Evolutionary conservation across 2,329 filamentous ascomycete genomes (phyloP).

Genomic region (Colletotrichum truncatum): DNA sequence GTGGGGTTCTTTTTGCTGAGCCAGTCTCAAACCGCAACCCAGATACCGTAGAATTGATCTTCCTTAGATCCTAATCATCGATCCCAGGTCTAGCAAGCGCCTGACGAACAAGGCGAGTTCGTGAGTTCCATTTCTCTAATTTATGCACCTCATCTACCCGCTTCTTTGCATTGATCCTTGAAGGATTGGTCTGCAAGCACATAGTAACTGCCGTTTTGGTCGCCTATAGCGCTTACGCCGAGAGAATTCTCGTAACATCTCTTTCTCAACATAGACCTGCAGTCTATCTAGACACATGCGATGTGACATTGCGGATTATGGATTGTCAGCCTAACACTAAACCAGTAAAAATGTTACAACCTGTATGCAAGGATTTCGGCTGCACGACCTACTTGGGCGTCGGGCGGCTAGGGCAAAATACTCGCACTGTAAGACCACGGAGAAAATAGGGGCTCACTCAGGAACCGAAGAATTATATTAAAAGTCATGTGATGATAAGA

Average conservation of each 20-base stretch:
- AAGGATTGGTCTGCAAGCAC: background rate
- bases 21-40: background rate
- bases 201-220: background rate
- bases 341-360: no score
- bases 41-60: background rate
- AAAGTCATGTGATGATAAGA: no score
- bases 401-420: no score
- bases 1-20: background rate
- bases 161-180: background rate
- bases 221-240: slow-evolving; percentile 10
- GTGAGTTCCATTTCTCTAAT: background rate
- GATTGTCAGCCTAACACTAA: background rate
- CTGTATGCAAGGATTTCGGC: no score
- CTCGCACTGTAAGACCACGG: no score
- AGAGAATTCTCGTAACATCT: background rate
- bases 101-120: background rate
- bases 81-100: background rate
- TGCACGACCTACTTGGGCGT: no score
- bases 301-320: background rate
- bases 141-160: background rate
- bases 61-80: background rate
- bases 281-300: background rate
- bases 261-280: background rate
- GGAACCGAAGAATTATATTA: no score
- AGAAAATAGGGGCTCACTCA: no score